A percentile compares a stretch with the other conserved stretches of the same genome.
These are phyloP conservation scores for Harringtonia lauricola DNA, from an alignment of 2,329 filamentous ascomycete genomes.

Conservation along the genomic window DNA sequence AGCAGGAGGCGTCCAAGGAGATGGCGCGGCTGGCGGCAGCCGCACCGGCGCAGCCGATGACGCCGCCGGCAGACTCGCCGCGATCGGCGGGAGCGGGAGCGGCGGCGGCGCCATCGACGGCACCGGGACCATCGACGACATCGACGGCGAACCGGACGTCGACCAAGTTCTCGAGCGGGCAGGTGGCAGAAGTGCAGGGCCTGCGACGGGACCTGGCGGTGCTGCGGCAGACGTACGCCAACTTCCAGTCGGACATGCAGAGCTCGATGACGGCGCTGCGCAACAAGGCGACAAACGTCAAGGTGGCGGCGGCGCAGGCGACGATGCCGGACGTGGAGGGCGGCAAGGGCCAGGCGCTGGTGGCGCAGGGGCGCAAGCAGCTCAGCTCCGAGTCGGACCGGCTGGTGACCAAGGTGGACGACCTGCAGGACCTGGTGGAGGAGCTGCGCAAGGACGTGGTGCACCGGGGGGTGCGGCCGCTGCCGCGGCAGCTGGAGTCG, in stretches of 20 bases:
- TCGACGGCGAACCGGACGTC: slow-evolving; percentile 29
- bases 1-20: slow-evolving; percentile 81
- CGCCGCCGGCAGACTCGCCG: slow-evolving; percentile 36
- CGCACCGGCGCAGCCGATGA: slow-evolving; percentile 23
- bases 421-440: slow-evolving; percentile 93
- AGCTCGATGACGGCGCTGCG: slow-evolving; percentile 78
- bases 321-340: slow-evolving; percentile 61
- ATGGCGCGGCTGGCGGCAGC: slow-evolving; percentile 50
- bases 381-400: slow-evolving; percentile 81
- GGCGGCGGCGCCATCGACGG: slow-evolving; percentile 26
- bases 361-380: slow-evolving; percentile 76
- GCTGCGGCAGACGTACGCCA: slow-evolving; percentile 84
- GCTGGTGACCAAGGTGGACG: slow-evolving; percentile 85
- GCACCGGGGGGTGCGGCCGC: slow-evolving; percentile 76
- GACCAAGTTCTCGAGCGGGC: slow-evolving; percentile 30
- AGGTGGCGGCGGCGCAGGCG: slow-evolving; percentile 60
- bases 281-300: slow-evolving; percentile 71
- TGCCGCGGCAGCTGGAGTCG: slow-evolving; percentile 78
- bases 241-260: slow-evolving; percentile 80
- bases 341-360: slow-evolving; percentile 74
- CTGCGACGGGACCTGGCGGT: slow-evolving; percentile 83
- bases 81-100: slow-evolving; percentile 20
- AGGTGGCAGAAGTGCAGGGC: slow-evolving; percentile 68
- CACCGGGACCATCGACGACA: slow-evolving; percentile 22
- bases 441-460: slow-evolving; percentile 97